Evolutionary conservation across 306 rosid genomes (phyloP).

Genomic region (Sicyos baderoa): DNA sequence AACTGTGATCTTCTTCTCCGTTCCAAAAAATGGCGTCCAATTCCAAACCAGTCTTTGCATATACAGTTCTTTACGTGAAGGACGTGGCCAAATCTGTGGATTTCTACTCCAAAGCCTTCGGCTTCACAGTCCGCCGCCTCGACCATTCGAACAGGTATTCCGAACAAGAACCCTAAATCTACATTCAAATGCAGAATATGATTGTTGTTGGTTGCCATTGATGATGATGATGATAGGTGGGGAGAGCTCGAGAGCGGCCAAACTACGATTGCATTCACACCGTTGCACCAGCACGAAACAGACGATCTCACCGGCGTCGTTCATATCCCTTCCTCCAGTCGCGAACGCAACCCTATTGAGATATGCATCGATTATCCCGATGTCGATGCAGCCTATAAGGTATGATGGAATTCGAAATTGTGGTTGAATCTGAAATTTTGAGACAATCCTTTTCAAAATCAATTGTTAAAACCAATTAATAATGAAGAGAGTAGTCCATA

Average conservation of each 20-base stretch:
- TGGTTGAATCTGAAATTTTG: too few species aligned
- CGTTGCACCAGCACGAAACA: slow-evolving; percentile 64
- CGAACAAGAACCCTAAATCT: background rate
- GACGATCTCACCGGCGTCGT: slow-evolving; percentile 59
- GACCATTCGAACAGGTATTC: slow-evolving; percentile 59
- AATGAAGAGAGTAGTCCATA: too few species aligned
- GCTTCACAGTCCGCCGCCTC: slow-evolving; percentile 58
- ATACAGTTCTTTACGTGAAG: slow-evolving; percentile 56
- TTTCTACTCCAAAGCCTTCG: slow-evolving; percentile 73
- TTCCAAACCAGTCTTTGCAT: slow-evolving; percentile 44
- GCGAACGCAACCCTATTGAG: slow-evolving; percentile 51
- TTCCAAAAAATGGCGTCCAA: slow-evolving; percentile 29
- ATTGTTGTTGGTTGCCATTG: background rate
- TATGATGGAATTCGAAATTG: background rate
- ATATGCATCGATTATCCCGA: slow-evolving; percentile 58
- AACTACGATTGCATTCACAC: slow-evolving; percentile 83
- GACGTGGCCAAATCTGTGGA: slow-evolving; percentile 56
- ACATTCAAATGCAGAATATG: too few species aligned
- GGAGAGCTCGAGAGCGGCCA: slow-evolving; percentile 74
- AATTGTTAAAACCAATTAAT: too few species aligned
- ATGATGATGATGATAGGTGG: slow-evolving; percentile 37
- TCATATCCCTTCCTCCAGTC: slow-evolving; percentile 27
- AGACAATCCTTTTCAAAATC: too few species aligned
- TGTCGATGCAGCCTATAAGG: slow-evolving; percentile 72
- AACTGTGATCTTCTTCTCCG: too few species aligned